Percentiles rank a stretch among this genome's conserved stretches.
Conservation (phyloP, 148 eudicot genomes). For the Camellia lanceoleosa region DNA sequence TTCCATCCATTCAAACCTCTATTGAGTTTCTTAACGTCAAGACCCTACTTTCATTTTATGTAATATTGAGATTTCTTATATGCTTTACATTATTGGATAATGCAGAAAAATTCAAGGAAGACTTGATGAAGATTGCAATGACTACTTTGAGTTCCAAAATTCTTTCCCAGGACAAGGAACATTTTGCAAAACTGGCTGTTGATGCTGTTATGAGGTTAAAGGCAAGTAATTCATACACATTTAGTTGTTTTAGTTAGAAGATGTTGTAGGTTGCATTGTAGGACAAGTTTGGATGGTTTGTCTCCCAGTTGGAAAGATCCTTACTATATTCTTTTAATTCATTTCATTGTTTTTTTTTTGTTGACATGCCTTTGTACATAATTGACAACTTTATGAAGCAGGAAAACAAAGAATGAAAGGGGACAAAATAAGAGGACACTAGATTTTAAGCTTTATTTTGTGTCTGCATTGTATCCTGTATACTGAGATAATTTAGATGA, state of each 20-base stretch:
- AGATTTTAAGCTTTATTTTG: not conserved
- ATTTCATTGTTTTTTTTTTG: conserved; percentile 6
- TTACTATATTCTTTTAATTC: not conserved
- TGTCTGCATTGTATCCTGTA: not conserved
- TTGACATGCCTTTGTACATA: not conserved
- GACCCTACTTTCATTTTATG: conserved; percentile 3
- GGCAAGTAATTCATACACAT: conserved; percentile 34
- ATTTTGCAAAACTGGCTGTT: conserved; percentile 87
- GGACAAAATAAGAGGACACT: not conserved
- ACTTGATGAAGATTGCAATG: conserved; percentile 95
- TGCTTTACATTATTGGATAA: conserved; percentile 11
- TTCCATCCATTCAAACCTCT: not conserved
- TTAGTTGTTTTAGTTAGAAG: conserved; percentile 7
- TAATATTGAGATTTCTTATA: not conserved
- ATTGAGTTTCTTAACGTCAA: not conserved
- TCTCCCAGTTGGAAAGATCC: not conserved
- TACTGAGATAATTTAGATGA: not conserved
- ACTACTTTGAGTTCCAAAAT: conserved; percentile 98
- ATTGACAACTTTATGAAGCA: not conserved
- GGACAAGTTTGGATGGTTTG: not conserved
- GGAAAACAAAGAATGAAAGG: no score
- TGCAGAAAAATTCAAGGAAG: conserved; percentile 89
- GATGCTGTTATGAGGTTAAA: conserved; percentile 98
- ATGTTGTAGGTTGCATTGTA: not conserved
- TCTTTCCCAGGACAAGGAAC: conserved; percentile 94